A percentile compares a stretch with the other conserved stretches of the same genome.
Evolutionary conservation across 306 rosid genomes (phyloP).

Genomic region (Trifolium subterraneum): DNA sequence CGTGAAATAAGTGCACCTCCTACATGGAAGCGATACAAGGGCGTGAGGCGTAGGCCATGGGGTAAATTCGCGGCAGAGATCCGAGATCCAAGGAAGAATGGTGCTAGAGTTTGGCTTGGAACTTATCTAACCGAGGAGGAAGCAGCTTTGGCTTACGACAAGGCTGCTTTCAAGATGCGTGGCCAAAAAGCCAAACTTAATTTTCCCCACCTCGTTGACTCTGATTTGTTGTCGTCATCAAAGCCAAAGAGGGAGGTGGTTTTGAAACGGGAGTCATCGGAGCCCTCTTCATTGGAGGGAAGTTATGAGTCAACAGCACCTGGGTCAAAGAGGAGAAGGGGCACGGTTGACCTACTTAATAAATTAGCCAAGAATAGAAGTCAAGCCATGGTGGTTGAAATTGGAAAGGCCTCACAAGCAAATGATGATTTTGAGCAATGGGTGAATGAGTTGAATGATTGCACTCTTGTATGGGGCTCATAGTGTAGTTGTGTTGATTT

Average conservation of each 20-base stretch:
- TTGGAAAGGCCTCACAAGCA: neutral
- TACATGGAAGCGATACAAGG: slow-evolving; percentile 48
- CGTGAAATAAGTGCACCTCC: slow-evolving; percentile 11
- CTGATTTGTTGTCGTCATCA: neutral
- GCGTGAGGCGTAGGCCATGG: slow-evolving; percentile 73
- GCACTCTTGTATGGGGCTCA: neutral
- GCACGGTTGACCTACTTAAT: slow-evolving; percentile 30
- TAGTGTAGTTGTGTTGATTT: neutral
- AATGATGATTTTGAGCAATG: slow-evolving; percentile 18
- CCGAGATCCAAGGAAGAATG: slow-evolving; percentile 53
- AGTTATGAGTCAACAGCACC: neutral
- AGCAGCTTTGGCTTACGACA: slow-evolving; percentile 72
- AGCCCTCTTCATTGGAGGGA: neutral
- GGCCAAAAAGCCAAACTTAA: slow-evolving; percentile 72
- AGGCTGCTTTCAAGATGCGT: slow-evolving; percentile 67
- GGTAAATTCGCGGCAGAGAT: slow-evolving; percentile 66
- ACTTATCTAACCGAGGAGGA: slow-evolving; percentile 59
- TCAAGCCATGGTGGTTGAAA: neutral
- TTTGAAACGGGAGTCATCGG: neutral
- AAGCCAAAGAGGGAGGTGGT: neutral
- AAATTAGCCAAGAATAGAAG: slow-evolving; percentile 37
- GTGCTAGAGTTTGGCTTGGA: slow-evolving; percentile 68
- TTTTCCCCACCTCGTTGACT: slow-evolving; percentile 51
- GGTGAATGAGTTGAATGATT: slow-evolving; percentile 28
- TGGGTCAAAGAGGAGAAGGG: slow-evolving; percentile 30